Evolutionary conservation across 176 grass and related monocot species (phyloP).

Genomic region (Dendrocalamus sinicus): DNA sequence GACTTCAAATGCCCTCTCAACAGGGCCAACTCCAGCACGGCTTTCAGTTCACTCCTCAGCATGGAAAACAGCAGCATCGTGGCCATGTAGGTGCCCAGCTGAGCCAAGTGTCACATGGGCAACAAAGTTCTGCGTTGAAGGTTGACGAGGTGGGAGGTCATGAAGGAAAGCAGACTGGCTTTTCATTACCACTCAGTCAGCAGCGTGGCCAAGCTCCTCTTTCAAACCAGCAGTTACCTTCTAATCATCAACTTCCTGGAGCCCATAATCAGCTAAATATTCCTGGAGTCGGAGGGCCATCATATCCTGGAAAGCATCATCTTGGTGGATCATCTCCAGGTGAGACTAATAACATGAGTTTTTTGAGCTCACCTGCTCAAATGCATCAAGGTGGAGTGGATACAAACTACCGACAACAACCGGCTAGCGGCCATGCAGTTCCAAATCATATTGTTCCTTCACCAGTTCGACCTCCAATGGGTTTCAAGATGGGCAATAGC

Average conservation of each 20-base stretch:
- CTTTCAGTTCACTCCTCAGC: slow-evolving; percentile 40
- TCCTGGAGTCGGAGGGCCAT: slow-evolving; percentile 41
- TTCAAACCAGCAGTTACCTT: slow-evolving; percentile 47
- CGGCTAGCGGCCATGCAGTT: slow-evolving; percentile 39
- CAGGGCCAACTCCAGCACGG: slow-evolving; percentile 54
- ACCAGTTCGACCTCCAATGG: slow-evolving; percentile 57
- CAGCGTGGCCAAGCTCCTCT: slow-evolving; percentile 49
- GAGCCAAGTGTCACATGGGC: slow-evolving; percentile 51
- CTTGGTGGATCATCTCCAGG: slow-evolving; percentile 52
- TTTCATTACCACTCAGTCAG: slow-evolving; percentile 60
- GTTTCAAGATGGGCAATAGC: slow-evolving; percentile 55
- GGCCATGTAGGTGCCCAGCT: slow-evolving; percentile 38
- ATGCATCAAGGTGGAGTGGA: slow-evolving; percentile 48
- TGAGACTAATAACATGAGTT: slow-evolving; percentile 41
- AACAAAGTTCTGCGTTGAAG: slow-evolving; percentile 47
- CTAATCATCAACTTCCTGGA: slow-evolving; percentile 57
- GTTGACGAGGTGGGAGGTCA: slow-evolving; percentile 43
- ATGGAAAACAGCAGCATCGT: slow-evolving; percentile 50
- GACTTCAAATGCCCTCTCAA: slow-evolving; percentile 50
- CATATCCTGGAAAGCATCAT: slow-evolving; percentile 52
- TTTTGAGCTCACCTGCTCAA: slow-evolving; percentile 52
- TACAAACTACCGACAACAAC: slow-evolving; percentile 53
- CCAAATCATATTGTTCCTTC: slow-evolving; percentile 56
- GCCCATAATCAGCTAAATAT: slow-evolving; percentile 47
- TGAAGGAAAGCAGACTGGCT: slow-evolving; percentile 55